phyloP scores from a whole-genome alignment of 805 yeast species.

The Candida incommunis region DNA sequence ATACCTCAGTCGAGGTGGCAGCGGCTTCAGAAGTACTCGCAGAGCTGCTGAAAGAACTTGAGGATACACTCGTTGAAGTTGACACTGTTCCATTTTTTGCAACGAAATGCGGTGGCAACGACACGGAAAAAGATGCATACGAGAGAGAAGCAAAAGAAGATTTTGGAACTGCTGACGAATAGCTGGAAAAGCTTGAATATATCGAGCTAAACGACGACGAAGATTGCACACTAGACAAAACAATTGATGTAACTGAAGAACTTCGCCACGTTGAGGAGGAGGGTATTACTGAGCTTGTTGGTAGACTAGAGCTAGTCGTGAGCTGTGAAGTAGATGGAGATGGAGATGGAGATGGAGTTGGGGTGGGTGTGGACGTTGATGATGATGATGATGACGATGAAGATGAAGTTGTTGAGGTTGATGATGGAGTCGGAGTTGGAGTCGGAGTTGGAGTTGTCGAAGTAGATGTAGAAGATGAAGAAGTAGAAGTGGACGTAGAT shows the following conservation, averaged over 20 bases:
- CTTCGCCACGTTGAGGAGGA: too few species aligned
- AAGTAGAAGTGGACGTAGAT: neutral
- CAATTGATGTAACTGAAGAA: too few species aligned
- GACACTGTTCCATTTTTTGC: neutral
- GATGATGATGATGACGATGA: constrained; percentile 2
- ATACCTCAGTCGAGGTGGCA: neutral
- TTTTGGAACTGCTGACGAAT: neutral
- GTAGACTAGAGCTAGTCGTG: neutral
- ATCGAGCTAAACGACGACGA: neutral
- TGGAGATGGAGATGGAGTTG: neutral
- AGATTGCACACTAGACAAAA: neutral
- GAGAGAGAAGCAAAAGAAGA: neutral
- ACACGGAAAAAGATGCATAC: neutral
- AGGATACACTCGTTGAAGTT: neutral
- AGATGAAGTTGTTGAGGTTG: constrained; percentile 2
- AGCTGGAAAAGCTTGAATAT: neutral
- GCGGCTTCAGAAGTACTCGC: neutral
- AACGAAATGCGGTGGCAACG: neutral
- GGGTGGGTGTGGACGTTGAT: neutral
- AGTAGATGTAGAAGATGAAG: neutral
- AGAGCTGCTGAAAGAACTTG: neutral
- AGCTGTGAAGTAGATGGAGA: neutral
- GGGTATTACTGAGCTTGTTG: neutral
- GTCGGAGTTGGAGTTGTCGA: neutral
- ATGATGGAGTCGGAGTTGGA: neutral